These are phyloP conservation scores for Nemophila menziesii DNA, from an alignment of 257 asterid genomes.

Conservation along the genomic window DNA sequence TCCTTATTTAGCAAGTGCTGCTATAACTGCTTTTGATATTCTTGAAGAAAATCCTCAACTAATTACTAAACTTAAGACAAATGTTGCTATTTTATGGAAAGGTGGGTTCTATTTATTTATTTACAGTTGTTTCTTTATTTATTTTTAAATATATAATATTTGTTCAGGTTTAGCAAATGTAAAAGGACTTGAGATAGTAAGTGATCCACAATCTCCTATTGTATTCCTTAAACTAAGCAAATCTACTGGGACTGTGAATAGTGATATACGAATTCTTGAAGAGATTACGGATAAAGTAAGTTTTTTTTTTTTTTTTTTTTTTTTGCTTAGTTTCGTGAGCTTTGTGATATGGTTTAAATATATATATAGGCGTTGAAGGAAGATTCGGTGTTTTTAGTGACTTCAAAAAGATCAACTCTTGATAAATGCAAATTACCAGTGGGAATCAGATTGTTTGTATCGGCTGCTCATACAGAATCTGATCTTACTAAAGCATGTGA, in stretches of 20 bases:
- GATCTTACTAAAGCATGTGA: slow-evolving; percentile 58
- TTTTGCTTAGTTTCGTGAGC: background rate
- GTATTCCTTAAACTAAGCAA: slow-evolving; percentile 11
- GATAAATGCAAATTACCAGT: slow-evolving; percentile 79
- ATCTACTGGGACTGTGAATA: slow-evolving; percentile 42
- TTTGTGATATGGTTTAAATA: background rate
- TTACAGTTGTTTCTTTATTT: background rate
- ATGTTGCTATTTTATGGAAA: slow-evolving; percentile 35
- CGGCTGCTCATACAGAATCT: slow-evolving; percentile 69
- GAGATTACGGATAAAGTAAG: slow-evolving; percentile 53
- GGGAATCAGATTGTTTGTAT: slow-evolving; percentile 56
- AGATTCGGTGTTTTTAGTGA: slow-evolving; percentile 50
- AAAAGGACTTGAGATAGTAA: background rate
- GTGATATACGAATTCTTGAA: slow-evolving; percentile 14
- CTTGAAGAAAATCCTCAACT: slow-evolving; percentile 66
- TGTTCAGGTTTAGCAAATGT: background rate
- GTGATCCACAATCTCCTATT: slow-evolving; percentile 5
- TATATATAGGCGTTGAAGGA: slow-evolving; percentile 62
- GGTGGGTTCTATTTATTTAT: slow-evolving; percentile 24
- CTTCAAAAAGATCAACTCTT: slow-evolving; percentile 59
- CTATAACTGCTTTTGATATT: slow-evolving; percentile 72
- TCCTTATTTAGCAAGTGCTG: slow-evolving; percentile 92
- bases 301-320: no score
- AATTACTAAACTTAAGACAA: slow-evolving; percentile 45
- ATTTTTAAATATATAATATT: background rate